A percentile compares a stretch with the other conserved stretches of the same genome.
These are phyloP conservation scores for Saccharum spontaneum DNA, from an alignment of 176 grass and related monocot species.

Conservation along the genomic window DNA sequence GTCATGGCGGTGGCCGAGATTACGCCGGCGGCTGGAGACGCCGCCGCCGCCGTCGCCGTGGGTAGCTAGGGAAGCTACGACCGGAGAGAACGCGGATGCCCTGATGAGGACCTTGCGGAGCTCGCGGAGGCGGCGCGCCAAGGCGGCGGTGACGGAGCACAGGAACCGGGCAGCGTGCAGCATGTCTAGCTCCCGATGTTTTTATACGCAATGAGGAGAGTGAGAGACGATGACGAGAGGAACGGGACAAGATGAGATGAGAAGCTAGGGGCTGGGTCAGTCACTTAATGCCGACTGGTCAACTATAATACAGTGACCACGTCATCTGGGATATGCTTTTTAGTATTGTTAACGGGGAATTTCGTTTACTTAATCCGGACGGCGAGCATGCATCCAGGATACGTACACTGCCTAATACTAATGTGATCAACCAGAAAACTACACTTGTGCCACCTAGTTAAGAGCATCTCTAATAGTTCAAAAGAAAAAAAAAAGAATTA, in stretches of 20 bases:
- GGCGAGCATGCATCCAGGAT: neutral
- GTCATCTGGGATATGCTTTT: conserved; percentile 11
- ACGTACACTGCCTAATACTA: neutral
- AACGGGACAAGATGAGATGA: neutral
- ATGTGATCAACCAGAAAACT: too few species aligned
- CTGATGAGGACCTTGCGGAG: conserved; percentile 11
- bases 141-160: conserved; percentile 24
- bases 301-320: conserved; percentile 37
- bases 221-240: neutral
- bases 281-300: conserved; percentile 34
- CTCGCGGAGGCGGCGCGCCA: neutral
- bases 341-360: neutral
- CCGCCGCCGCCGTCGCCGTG: too few species aligned
- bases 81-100: neutral
- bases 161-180: conserved; percentile 24
- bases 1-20: neutral
- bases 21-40: too few species aligned
- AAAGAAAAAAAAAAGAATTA: too few species aligned
- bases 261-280: neutral
- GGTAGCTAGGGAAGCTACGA: too few species aligned
- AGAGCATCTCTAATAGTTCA: too few species aligned
- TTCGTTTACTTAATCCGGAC: conserved; percentile 34
- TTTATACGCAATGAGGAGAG: conserved; percentile 8
- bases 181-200: neutral
- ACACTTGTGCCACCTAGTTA: too few species aligned